Percentiles rank a stretch among this genome's conserved stretches.
These are phyloP conservation scores for Diaporthe humulicola DNA, from an alignment of 2,329 filamentous ascomycete species.

Conservation along the genomic window DNA sequence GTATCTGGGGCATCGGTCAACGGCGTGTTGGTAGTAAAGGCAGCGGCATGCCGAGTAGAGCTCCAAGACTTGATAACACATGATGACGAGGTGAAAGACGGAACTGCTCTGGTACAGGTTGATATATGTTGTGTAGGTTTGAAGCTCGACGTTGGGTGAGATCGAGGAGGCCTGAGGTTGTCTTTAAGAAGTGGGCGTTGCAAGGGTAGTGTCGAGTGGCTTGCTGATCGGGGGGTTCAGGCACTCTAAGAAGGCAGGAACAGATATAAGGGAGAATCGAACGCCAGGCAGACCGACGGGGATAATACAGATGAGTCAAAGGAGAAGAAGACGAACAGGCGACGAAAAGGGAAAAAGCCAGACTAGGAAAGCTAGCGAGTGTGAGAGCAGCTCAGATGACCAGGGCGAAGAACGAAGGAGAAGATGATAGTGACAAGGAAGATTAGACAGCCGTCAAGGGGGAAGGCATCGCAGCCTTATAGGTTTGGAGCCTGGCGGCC, in stretches of 20 bases:
- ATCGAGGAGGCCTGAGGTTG: conserved; percentile 23
- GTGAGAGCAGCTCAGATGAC: conserved; percentile 40
- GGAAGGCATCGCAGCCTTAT: conserved; percentile 70
- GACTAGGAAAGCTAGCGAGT: conserved; percentile 41
- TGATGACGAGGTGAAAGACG: conserved; percentile 55
- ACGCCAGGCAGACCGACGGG: conserved; percentile 32
- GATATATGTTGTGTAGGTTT: conserved; percentile 40
- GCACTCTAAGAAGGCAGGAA: conserved; percentile 28
- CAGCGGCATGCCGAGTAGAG: conserved; percentile 89
- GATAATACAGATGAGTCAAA: conserved; percentile 38
- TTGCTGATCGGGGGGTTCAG: conserved; percentile 32
- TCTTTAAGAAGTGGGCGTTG: conserved; percentile 7
- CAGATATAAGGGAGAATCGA: conserved; percentile 27
- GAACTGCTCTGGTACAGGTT: conserved; percentile 43
- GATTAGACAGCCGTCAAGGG: conserved; percentile 41
- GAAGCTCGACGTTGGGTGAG: conserved; percentile 43
- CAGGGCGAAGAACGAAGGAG: conserved; percentile 40
- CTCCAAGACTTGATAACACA: conserved; percentile 92
- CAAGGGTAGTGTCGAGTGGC: conserved; percentile 30
- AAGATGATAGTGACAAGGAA: conserved; percentile 46
- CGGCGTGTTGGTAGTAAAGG: conserved; percentile 87
- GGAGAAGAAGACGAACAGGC: conserved; percentile 36
- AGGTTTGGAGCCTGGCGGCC: conserved; percentile 57
- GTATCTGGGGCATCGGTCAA: conserved; percentile 85
- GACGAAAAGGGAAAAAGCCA: conserved; percentile 42